These are phyloP conservation scores for Phytophthora citricola DNA, from an alignment of 352 stramenopile genomes.

Conservation along the genomic window DNA sequence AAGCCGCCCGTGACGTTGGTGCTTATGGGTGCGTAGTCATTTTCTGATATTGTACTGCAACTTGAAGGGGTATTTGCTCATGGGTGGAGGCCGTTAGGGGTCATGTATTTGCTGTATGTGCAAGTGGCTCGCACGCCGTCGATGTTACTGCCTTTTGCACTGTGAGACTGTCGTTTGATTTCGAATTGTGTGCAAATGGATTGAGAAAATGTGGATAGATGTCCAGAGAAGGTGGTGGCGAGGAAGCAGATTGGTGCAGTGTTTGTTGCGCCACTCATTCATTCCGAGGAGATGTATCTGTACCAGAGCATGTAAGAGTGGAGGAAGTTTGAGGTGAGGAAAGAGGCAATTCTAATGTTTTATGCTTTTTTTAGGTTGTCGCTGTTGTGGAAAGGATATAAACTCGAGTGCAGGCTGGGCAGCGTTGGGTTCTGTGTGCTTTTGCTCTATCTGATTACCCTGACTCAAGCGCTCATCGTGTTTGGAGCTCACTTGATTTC, in stretches of 20 bases:
- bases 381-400: slow-evolving; percentile 86
- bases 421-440: slow-evolving; percentile 57
- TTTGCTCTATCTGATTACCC: slow-evolving; percentile 57
- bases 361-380: slow-evolving; percentile 63
- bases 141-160: slow-evolving; percentile 47
- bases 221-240: slow-evolving; percentile 61
- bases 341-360: background rate
- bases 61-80: background rate
- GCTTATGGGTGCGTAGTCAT: slow-evolving; percentile 43
- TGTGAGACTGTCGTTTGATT: slow-evolving; percentile 35
- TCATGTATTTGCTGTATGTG: slow-evolving; percentile 69
- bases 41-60: slow-evolving; percentile 1
- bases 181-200: background rate
- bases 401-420: slow-evolving; percentile 69
- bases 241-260: slow-evolving; percentile 52
- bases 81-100: slow-evolving; percentile 23
- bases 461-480: slow-evolving; percentile 74
- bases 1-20: slow-evolving; percentile 66
- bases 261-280: slow-evolving; percentile 78
- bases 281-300: slow-evolving; percentile 86
- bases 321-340: too few relatives aligned
- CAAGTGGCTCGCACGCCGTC: slow-evolving; percentile 48
- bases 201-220: slow-evolving; percentile 50
- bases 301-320: slow-evolving; percentile 90
- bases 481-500: slow-evolving; percentile 42